Percentiles rank a stretch among this genome's conserved stretches.
Evolutionary conservation across 257 asterid species (phyloP).

Genomic region (Nicotiana tabacum): DNA sequence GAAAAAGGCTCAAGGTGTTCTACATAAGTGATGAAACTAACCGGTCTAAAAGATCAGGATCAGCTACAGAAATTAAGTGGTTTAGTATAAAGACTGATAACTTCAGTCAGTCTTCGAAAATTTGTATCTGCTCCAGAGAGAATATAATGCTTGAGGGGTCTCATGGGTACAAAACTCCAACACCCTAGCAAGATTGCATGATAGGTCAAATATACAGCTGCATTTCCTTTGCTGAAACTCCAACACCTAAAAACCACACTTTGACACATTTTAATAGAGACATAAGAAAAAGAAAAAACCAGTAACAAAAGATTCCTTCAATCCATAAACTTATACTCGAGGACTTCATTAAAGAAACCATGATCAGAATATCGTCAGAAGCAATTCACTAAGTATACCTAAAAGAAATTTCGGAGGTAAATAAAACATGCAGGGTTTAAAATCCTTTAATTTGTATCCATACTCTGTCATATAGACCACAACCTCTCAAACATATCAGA

Average conservation of each 20-base stretch:
- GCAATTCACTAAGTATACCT: background rate
- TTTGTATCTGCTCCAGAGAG: conserved; percentile 76
- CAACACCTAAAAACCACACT: conserved; percentile 47
- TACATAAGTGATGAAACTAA: conserved; percentile 33
- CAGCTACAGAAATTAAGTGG: conserved; percentile 67
- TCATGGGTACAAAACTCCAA: conserved; percentile 82
- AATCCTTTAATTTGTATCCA: background rate
- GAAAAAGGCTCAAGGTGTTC: background rate
- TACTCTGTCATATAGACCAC: background rate
- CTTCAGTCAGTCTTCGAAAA: conserved; percentile 77
- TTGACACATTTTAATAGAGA: conserved; percentile 9
- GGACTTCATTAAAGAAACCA: background rate
- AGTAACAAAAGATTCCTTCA: background rate
- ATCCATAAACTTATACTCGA: background rate
- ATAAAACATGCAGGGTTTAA: background rate
- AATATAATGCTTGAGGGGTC: conserved; percentile 67
- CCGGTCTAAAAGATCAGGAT: conserved; percentile 82
- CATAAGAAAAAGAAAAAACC: background rate
- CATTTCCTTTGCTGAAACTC: conserved; percentile 89
- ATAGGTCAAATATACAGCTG: conserved; percentile 80
- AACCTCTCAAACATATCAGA: background rate
- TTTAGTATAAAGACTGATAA: conserved; percentile 69
- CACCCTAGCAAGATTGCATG: conserved; percentile 88
- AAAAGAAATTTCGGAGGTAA: background rate
- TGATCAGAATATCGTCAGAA: background rate